These are phyloP conservation scores for Chamaecrista fasciculata DNA, from an alignment of 306 rosid species.

Conservation along the genomic window DNA sequence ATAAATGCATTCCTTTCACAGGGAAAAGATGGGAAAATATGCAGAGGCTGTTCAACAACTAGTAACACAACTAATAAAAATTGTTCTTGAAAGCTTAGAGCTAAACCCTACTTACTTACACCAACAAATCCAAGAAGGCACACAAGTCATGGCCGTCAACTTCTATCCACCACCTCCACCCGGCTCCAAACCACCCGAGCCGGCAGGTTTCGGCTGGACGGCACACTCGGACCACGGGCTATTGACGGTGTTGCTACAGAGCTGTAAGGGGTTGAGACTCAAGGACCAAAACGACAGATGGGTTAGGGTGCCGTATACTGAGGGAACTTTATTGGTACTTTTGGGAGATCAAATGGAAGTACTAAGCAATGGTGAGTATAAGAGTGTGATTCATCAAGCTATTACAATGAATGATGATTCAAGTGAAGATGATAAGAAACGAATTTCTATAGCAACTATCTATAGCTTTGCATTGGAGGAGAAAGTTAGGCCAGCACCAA, in stretches of 20 bases:
- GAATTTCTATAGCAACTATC: background rate
- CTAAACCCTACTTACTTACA: slow-evolving; percentile 2
- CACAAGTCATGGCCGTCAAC: background rate
- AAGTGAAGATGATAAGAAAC: background rate
- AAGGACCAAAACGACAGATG: slow-evolving; percentile 19
- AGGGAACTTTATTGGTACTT: background rate
- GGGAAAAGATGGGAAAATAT: background rate
- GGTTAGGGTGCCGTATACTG: background rate
- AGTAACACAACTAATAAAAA: background rate
- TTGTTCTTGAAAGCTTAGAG: slow-evolving; percentile 21
- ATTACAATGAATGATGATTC: no score
- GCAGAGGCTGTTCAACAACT: background rate
- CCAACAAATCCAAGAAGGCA: background rate
- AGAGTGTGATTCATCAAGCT: background rate
- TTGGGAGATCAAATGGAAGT: slow-evolving; percentile 5
- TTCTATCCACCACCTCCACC: slow-evolving; percentile 25
- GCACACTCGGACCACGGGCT: slow-evolving; percentile 31
- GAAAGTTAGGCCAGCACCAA: slow-evolving; percentile 1
- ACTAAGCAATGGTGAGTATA: background rate
- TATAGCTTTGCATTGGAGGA: slow-evolving; percentile 1
- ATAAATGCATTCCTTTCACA: no score
- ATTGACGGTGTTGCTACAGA: slow-evolving; percentile 6
- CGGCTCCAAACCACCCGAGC: no score
- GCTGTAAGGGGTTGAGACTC: slow-evolving; percentile 16
- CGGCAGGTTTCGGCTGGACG: no score